These are phyloP conservation scores for Passalora sequoiae DNA, from an alignment of 2,329 filamentous ascomycete species.

Conservation along the genomic window DNA sequence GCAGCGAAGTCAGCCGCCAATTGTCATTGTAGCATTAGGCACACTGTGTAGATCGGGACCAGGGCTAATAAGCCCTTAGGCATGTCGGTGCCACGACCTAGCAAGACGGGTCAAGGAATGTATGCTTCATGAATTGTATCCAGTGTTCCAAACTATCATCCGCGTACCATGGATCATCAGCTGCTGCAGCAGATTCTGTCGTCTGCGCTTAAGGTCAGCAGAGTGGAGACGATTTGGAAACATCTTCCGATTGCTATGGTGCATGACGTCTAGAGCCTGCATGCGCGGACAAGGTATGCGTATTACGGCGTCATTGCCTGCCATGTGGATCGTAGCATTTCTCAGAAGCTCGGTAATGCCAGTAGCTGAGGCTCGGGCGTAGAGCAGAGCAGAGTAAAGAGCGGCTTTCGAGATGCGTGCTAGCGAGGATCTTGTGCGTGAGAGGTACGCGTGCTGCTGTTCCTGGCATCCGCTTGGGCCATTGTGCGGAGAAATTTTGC, in stretches of 20 bases:
- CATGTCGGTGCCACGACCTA: too few species aligned
- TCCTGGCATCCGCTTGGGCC: slow-evolving; percentile 14
- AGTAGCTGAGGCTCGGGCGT: neutral
- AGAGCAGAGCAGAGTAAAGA: neutral
- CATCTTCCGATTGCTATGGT: neutral
- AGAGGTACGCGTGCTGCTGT: slow-evolving; percentile 11
- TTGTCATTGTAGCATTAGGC: too few species aligned
- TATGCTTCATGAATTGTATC: too few species aligned
- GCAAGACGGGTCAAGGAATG: too few species aligned
- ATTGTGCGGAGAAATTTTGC: slow-evolving; percentile 12
- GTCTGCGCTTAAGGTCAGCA: slow-evolving; percentile 1
- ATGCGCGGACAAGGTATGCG: slow-evolving; percentile 5
- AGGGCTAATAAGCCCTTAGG: too few species aligned
- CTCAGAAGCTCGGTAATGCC: neutral
- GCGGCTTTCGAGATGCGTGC: neutral
- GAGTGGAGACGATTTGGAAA: neutral
- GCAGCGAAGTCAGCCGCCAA: too few species aligned
- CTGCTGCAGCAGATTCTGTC: too few species aligned
- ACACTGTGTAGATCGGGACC: neutral
- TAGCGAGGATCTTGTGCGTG: slow-evolving; percentile 5
- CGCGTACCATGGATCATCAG: too few species aligned
- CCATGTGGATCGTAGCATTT: slow-evolving; percentile 2
- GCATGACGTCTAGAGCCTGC: slow-evolving; percentile 8
- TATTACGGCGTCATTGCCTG: slow-evolving; percentile 1
- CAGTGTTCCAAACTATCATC: too few species aligned